phyloP scores from a whole-genome alignment of 2,329 filamentous ascomycete genomes.

The Triangularia setosa region DNA sequence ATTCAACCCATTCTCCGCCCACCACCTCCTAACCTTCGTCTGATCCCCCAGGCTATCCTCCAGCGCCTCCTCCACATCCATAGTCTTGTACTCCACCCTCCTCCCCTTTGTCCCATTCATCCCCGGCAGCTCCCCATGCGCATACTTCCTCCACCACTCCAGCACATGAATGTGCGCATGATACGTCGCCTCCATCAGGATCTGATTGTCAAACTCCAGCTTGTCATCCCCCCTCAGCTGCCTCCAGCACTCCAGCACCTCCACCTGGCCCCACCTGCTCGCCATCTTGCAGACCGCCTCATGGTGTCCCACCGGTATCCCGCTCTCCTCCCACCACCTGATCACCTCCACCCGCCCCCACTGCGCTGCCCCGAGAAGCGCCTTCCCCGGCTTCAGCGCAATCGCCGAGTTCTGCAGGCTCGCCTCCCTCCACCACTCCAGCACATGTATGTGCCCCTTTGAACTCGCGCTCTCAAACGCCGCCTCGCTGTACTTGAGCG shows the following conservation, averaged over 20 bases:
- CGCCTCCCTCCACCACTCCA: constrained; percentile 89
- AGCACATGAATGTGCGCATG: constrained; percentile 80
- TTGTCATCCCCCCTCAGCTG: constrained; percentile 61
- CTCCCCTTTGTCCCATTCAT: constrained; percentile 57
- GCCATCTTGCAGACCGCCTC: constrained; percentile 82
- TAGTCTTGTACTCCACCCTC: constrained; percentile 87
- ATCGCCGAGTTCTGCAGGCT: constrained; percentile 54
- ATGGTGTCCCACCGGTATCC: constrained; percentile 73
- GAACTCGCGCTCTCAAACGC: constrained; percentile 84
- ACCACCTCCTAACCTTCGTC: constrained; percentile 75
- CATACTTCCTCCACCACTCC: constrained; percentile 85
- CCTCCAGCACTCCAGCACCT: constrained; percentile 80
- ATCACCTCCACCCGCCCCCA: constrained; percentile 74
- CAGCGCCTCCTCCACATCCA: constrained; percentile 90
- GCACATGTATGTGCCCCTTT: constrained; percentile 76
- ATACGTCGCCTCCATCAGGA: constrained; percentile 78
- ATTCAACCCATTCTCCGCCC: constrained; percentile 79
- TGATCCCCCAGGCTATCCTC: constrained; percentile 77
- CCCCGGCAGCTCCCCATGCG: constrained; percentile 50
- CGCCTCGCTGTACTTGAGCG: constrained; percentile 78
- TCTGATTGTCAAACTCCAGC: constrained; percentile 35
- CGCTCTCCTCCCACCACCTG: constrained; percentile 82
- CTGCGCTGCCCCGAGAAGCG: constrained; percentile 78
- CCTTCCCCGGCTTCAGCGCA: constrained; percentile 75
- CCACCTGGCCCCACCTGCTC: constrained; percentile 78